Percentiles rank a stretch among this genome's conserved stretches.
Evolutionary conservation across 805 yeast genomes (phyloP).

Genomic region (Ascoidea tarda): DNA sequence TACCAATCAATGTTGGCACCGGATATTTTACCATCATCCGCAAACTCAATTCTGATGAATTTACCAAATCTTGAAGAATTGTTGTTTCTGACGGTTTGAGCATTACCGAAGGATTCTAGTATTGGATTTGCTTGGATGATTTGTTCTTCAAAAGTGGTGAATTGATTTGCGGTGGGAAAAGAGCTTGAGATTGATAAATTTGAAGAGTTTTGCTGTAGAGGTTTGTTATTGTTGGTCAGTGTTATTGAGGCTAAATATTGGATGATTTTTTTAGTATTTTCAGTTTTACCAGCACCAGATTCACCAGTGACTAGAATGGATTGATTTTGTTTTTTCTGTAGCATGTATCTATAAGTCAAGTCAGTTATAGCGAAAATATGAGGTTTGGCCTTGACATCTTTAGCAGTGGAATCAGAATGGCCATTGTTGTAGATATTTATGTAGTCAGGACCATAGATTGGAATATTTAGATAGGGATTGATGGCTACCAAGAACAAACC

Average conservation of each 20-base stretch:
- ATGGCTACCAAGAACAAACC: slow-evolving; percentile 92
- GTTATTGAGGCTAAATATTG: slow-evolving; percentile 81
- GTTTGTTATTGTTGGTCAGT: slow-evolving; percentile 13
- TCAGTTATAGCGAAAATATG: slow-evolving; percentile 90
- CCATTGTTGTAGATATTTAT: slow-evolving; percentile 30
- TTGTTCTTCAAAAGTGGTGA: slow-evolving; percentile 57
- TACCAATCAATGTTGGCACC: slow-evolving; percentile 96
- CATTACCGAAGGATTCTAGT: slow-evolving; percentile 91
- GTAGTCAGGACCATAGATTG: slow-evolving; percentile 51
- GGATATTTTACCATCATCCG: slow-evolving; percentile 43
- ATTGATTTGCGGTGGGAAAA: slow-evolving; percentile 13
- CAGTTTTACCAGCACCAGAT: slow-evolving; percentile 98
- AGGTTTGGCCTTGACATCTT: slow-evolving; percentile 34
- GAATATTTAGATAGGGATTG: slow-evolving; percentile 72
- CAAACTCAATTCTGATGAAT: slow-evolving; percentile 77
- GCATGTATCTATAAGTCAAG: slow-evolving; percentile 64
- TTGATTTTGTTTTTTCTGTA: slow-evolving; percentile 62
- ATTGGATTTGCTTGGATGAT: slow-evolving; percentile 92
- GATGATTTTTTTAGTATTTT: slow-evolving; percentile 87
- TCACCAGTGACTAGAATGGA: slow-evolving; percentile 96
- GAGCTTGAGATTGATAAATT: not conserved
- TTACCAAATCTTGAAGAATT: slow-evolving; percentile 96
- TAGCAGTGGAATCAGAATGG: not conserved
- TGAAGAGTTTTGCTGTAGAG: slow-evolving; percentile 4
- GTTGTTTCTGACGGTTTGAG: slow-evolving; percentile 87